Evolutionary conservation across 1,284 basidiomycete species (phyloP).

Genomic region (Vanrija pseudolonga): DNA sequence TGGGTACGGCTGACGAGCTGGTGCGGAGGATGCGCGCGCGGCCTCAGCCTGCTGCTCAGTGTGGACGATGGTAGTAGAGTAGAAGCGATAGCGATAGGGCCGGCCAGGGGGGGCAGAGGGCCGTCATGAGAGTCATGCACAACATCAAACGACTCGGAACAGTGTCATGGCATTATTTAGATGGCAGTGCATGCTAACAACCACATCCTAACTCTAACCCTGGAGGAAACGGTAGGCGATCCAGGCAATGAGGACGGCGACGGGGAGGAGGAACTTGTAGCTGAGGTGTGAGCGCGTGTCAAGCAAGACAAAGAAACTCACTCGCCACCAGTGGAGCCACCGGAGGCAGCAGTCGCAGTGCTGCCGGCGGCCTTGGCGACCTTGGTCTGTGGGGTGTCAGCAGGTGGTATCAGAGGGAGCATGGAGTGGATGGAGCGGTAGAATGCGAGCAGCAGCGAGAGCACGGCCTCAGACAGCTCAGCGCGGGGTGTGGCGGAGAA

Average conservation of each 20-base stretch:
- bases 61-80: conserved; percentile 16
- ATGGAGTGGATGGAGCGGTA: neutral
- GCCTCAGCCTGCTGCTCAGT: conserved; percentile 25
- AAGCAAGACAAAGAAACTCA: too few species aligned
- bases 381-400: neutral
- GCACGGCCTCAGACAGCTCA: too few species aligned
- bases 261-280: conserved; percentile 36
- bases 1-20: conserved; percentile 30
- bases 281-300: neutral
- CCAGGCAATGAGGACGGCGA: conserved; percentile 40
- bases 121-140: neutral
- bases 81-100: neutral
- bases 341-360: too few species aligned
- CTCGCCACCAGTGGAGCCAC: too few species aligned
- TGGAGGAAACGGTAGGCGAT: conserved; percentile 44
- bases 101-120: neutral
- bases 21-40: conserved; percentile 23
- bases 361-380: too few species aligned
- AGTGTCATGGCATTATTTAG: conserved; percentile 8
- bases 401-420: neutral
- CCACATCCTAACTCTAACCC: too few species aligned
- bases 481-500: too few species aligned
- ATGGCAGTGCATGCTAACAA: neutral
- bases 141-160: neutral
- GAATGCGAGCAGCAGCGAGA: too few species aligned